phyloP scores from a whole-genome alignment of 2,329 filamentous ascomycete species.

The Botrytis deweyae region DNA sequence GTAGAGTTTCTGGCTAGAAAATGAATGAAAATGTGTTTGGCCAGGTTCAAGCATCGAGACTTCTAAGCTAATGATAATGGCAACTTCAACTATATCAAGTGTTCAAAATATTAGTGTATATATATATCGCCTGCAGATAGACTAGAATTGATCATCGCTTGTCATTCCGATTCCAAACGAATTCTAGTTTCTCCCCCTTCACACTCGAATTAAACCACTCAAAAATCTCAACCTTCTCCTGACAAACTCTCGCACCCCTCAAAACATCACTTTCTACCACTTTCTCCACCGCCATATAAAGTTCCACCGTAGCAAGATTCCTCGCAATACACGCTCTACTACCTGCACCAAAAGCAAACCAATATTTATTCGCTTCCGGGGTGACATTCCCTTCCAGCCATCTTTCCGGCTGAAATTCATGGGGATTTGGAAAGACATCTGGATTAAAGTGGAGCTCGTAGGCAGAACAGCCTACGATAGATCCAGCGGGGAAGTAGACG shows the following conservation, averaged over 20 bases:
- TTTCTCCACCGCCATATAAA: slow-evolving; percentile 45
- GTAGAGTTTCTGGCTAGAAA: neutral
- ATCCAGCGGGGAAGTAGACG: slow-evolving; percentile 44
- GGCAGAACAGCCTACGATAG: slow-evolving; percentile 47
- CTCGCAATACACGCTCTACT: slow-evolving; percentile 50
- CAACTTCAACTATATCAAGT: neutral
- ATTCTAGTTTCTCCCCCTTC: slow-evolving; percentile 49
- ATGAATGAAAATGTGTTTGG: neutral
- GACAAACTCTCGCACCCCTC: slow-evolving; percentile 44
- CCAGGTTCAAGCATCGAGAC: neutral
- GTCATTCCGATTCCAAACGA: slow-evolving; percentile 29
- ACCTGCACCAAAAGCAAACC: slow-evolving; percentile 51
- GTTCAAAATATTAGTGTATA: neutral
- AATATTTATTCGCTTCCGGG: slow-evolving; percentile 44
- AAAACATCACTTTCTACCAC: slow-evolving; percentile 47
- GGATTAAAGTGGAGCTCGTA: slow-evolving; percentile 49
- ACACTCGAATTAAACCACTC: slow-evolving; percentile 58
- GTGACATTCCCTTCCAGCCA: slow-evolving; percentile 44
- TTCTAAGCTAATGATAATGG: neutral
- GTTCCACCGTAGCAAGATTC: slow-evolving; percentile 48
- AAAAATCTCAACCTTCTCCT: slow-evolving; percentile 48
- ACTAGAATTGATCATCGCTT: no score
- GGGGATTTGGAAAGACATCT: slow-evolving; percentile 45
- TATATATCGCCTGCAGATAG: neutral
- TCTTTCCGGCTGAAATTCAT: slow-evolving; percentile 48